Evolutionary conservation across 129 eudicot genomes (phyloP).

Genomic region (Tagetes erecta): DNA sequence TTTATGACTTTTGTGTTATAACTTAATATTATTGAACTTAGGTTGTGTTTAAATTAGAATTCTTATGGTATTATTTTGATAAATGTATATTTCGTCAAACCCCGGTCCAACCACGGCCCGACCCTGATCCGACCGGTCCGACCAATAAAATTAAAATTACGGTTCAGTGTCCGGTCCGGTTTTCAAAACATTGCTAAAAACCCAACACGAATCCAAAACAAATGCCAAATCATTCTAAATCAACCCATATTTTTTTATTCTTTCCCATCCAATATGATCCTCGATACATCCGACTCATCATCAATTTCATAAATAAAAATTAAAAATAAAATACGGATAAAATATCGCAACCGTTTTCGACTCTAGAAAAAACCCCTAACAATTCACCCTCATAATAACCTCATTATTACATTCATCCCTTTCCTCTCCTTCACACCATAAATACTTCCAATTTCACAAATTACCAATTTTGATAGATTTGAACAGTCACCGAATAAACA

Average conservation of each 20-base stretch:
- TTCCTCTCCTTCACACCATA: not conserved
- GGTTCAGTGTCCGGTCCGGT: too few species aligned
- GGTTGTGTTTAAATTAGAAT: too few species aligned
- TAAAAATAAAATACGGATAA: not conserved
- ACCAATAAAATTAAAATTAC: too few species aligned
- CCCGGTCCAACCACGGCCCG: too few species aligned
- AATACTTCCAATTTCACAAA: not conserved
- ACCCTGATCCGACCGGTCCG: too few species aligned
- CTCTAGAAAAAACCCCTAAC: not conserved
- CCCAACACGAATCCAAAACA: not conserved
- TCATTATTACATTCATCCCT: slow-evolving; percentile 20
- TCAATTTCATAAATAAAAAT: not conserved
- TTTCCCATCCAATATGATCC: not conserved
- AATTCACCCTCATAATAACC: not conserved
- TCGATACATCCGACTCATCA: slow-evolving; percentile 15
- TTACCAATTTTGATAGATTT: not conserved
- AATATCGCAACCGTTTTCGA: slow-evolving; percentile 31
- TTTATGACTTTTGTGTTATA: too few species aligned
- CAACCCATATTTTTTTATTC: too few species aligned
- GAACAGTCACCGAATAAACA: not conserved
- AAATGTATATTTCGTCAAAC: too few species aligned
- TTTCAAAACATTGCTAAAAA: too few species aligned
- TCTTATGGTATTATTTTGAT: too few species aligned
- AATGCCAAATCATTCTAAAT: not conserved
- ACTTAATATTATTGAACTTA: too few species aligned